These are phyloP conservation scores for Acmispon strigosus DNA, from an alignment of 306 rosid genomes.

Conservation along the genomic window DNA sequence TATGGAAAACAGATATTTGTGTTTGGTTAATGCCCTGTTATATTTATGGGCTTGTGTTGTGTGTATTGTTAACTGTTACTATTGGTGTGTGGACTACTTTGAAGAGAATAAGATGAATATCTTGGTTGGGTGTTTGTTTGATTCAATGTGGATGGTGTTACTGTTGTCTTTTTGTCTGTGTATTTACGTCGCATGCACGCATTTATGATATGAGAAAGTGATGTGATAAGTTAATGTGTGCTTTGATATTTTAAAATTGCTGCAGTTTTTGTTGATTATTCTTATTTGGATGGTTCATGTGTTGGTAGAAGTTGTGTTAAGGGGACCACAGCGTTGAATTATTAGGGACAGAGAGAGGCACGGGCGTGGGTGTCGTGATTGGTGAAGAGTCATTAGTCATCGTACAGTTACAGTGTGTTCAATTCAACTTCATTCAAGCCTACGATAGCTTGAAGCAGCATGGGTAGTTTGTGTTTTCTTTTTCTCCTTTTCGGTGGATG, in stretches of 20 bases:
- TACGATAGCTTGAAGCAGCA: not conserved
- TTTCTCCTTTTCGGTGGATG: slow-evolving; percentile 13
- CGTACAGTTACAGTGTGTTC: slow-evolving; percentile 9
- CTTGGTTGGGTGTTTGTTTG: slow-evolving; percentile 14
- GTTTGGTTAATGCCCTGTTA: not conserved
- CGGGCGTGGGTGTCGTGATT: slow-evolving; percentile 14
- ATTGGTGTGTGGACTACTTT: slow-evolving; percentile 3
- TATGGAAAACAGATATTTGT: slow-evolving; percentile 8
- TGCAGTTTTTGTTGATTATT: not conserved
- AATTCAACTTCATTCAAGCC: not conserved
- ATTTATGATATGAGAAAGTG: slow-evolving; percentile 51
- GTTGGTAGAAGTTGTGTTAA: not conserved
- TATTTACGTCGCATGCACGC: slow-evolving; percentile 65
- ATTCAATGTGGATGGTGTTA: slow-evolving; percentile 31
- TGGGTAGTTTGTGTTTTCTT: not conserved
- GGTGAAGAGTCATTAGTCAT: slow-evolving; percentile 18
- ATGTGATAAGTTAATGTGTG: slow-evolving; percentile 8
- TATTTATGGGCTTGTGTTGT: slow-evolving; percentile 2
- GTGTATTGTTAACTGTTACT: not conserved
- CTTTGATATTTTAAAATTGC: not conserved
- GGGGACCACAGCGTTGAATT: slow-evolving; percentile 51
- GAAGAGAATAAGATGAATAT: not conserved
- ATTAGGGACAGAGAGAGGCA: slow-evolving; percentile 18
- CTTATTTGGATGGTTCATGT: slow-evolving; percentile 17
- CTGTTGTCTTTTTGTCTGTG: slow-evolving; percentile 41